Evolutionary conservation across 225 moss, liverwort and hornwort genomes (phyloP).

Genomic region (Pseudisothecium myosuroides): DNA sequence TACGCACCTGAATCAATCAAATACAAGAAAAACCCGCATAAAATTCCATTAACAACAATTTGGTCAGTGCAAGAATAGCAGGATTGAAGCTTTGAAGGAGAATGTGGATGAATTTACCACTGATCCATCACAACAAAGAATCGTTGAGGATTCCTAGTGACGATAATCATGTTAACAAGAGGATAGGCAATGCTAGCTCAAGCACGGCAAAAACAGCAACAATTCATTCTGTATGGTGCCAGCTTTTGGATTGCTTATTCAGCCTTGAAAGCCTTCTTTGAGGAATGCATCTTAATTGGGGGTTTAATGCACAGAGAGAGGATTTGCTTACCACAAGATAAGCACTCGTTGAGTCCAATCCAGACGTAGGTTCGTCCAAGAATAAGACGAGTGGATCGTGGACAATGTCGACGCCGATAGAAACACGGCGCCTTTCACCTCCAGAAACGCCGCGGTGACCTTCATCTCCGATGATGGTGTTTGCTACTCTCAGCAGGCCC

Average conservation of each 20-base stretch:
- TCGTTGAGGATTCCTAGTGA: background rate
- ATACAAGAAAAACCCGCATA: background rate
- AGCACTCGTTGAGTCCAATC: conserved; percentile 79
- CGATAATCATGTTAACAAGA: background rate
- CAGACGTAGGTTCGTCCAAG: conserved; percentile 85
- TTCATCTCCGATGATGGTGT: conserved; percentile 83
- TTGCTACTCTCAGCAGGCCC: conserved; percentile 57
- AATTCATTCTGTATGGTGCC: background rate
- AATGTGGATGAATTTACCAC: background rate
- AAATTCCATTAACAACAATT: background rate
- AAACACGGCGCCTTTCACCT: conserved; percentile 74
- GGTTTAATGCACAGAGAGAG: background rate
- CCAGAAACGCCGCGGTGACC: conserved; percentile 77
- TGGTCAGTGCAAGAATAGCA: background rate
- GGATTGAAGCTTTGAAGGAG: background rate
- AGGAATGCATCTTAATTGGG: background rate
- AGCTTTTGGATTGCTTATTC: too few species aligned
- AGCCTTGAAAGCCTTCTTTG: background rate
- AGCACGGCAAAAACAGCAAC: background rate
- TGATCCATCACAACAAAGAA: background rate
- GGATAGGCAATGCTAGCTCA: background rate
- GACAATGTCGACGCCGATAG: conserved; percentile 80
- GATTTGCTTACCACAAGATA: conserved; percentile 44
- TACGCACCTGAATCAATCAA: conserved; percentile 17
- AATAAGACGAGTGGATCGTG: conserved; percentile 83